Evolutionary conservation across 2,329 filamentous ascomycete species (phyloP).

Genomic region (Fusarium sororula): DNA sequence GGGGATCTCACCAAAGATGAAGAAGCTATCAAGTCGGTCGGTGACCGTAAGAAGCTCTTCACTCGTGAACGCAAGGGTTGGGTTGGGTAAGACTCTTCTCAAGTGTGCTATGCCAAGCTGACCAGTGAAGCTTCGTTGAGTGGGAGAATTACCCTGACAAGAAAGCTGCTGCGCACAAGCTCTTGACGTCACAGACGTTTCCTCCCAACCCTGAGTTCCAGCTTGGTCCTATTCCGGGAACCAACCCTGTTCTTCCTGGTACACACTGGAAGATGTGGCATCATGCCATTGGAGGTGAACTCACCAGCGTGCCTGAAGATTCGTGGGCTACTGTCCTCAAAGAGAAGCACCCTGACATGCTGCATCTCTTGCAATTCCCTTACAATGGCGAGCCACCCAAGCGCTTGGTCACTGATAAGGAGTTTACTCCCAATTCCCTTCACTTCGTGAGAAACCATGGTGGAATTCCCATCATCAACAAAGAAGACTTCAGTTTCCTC

Average conservation of each 20-base stretch:
- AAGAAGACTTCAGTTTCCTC: constrained; percentile 60
- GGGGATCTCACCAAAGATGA: constrained; percentile 51
- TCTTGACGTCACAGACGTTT: constrained; percentile 47
- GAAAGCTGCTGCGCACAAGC: constrained; percentile 65
- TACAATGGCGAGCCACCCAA: constrained; percentile 72
- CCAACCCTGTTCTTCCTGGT: constrained; percentile 66
- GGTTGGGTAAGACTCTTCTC: constrained; percentile 40
- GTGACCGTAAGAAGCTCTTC: constrained; percentile 46
- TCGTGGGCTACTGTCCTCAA: constrained; percentile 64
- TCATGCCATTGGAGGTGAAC: constrained; percentile 53
- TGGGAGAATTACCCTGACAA: constrained; percentile 77
- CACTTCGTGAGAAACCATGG: constrained; percentile 79
- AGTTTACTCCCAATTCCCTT: constrained; percentile 66
- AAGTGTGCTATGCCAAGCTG: not conserved
- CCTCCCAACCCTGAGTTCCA: constrained; percentile 63
- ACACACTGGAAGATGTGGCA: constrained; percentile 68
- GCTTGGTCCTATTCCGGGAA: constrained; percentile 62
- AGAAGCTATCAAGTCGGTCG: constrained; percentile 51
- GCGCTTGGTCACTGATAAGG: constrained; percentile 61
- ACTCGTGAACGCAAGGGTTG: constrained; percentile 45
- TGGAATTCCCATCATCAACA: constrained; percentile 72
- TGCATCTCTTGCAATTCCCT: constrained; percentile 69
- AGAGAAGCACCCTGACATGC: constrained; percentile 69
- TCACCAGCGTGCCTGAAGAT: constrained; percentile 62
- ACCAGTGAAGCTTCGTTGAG: constrained; percentile 64